These are phyloP conservation scores for Trametes hirsuta DNA, from an alignment of 1,284 basidiomycete species.

Conservation along the genomic window DNA sequence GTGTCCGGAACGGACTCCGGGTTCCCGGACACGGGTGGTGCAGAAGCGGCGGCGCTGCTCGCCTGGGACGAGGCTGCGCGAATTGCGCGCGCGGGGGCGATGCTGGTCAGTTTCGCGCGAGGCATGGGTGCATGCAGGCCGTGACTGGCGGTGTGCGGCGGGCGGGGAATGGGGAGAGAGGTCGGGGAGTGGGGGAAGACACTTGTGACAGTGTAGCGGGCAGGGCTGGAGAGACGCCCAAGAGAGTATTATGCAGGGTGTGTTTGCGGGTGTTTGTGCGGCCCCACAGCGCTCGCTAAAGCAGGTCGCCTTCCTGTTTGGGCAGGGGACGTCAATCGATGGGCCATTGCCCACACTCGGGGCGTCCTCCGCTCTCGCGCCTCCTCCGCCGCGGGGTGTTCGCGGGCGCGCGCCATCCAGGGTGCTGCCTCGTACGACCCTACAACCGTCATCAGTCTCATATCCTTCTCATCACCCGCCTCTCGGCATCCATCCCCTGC, in stretches of 20 bases:
- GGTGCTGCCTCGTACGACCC: no score
- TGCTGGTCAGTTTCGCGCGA: not conserved
- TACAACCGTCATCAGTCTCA: no score
- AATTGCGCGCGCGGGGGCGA: not conserved
- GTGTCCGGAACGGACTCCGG: not conserved
- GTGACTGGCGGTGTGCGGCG: not conserved
- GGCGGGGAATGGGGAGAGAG: not conserved
- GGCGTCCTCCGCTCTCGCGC: not conserved
- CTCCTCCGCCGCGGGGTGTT: not conserved
- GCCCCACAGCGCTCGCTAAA: slow-evolving; percentile 11
- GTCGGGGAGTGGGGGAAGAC: not conserved
- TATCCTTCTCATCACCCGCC: no score
- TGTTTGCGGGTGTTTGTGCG: slow-evolving; percentile 5
- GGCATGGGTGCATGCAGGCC: slow-evolving; percentile 2
- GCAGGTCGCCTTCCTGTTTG: not conserved
- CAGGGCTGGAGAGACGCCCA: slow-evolving; percentile 1
- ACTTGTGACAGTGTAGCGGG: not conserved
- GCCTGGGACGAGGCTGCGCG: not conserved
- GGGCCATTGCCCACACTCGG: not conserved
- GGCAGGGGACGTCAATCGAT: slow-evolving; percentile 7
- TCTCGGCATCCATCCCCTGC: no score
- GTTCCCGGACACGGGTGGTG: not conserved
- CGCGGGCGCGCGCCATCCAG: not conserved
- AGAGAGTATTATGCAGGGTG: not conserved
- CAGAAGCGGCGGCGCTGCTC: slow-evolving; percentile 6